phyloP scores from a whole-genome alignment of 352 stramenopile species.

The Pythium sukuiense region DNA sequence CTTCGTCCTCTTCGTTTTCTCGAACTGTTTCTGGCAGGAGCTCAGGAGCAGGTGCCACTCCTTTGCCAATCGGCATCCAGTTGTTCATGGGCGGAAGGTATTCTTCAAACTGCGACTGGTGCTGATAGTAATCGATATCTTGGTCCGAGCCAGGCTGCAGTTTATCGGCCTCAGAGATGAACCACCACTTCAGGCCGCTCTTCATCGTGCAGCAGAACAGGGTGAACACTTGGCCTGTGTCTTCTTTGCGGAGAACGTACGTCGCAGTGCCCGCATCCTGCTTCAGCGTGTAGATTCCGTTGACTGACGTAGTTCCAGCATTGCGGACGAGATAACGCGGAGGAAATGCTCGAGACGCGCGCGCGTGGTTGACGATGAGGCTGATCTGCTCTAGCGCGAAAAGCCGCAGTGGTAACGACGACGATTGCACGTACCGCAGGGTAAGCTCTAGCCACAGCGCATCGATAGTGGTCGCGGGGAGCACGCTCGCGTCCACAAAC shows the following conservation, averaged over 20 bases:
- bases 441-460: slow-evolving; percentile 82
- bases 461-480: slow-evolving; percentile 60
- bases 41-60: slow-evolving; percentile 66
- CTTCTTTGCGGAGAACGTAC: slow-evolving; percentile 72
- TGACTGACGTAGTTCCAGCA: slow-evolving; percentile 91
- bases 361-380: slow-evolving; percentile 90
- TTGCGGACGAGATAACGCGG: slow-evolving; percentile 85
- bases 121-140: slow-evolving; percentile 99
- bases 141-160: slow-evolving; percentile 97
- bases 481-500: slow-evolving; percentile 65
- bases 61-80: slow-evolving; percentile 87
- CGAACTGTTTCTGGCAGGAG: slow-evolving; percentile 63
- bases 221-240: slow-evolving; percentile 86
- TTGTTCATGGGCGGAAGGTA: slow-evolving; percentile 86
- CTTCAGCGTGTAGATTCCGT: slow-evolving; percentile 92
- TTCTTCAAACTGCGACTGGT: slow-evolving; percentile 95
- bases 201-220: slow-evolving; percentile 98
- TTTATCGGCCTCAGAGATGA: slow-evolving; percentile 97
- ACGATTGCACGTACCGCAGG: slow-evolving; percentile 86
- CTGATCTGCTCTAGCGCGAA: slow-evolving; percentile 95
- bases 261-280: slow-evolving; percentile 58
- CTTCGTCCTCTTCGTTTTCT: slow-evolving; percentile 52
- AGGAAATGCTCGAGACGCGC: slow-evolving; percentile 83
- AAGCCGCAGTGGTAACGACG: slow-evolving; percentile 91
- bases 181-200: slow-evolving; percentile 98